Base-by-base conservation (phyloP, 2,329 filamentous ascomycete species). In the Fusarium haematococcum region DNA sequence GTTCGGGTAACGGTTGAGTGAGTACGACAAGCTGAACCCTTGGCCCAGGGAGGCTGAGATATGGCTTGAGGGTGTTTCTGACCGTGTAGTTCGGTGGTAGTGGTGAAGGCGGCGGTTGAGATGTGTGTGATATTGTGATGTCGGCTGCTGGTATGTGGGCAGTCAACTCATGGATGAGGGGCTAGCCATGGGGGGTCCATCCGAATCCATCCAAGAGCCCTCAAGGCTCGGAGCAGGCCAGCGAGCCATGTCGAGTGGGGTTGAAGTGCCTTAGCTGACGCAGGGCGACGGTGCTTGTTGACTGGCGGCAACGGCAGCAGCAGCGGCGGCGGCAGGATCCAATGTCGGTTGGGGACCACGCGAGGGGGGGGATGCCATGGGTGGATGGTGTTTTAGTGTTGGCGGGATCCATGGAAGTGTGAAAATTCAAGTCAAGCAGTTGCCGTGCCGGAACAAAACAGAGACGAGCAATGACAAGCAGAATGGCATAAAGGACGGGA, bases 131-230 rank as follows among this genome's bases (percentile, higher is more conserved):
- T 57, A 37, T 57, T 37, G 50, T 54, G 50, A 32, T 78, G 69
- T 67, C 61, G 70, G 64, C 63, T 73, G 73, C 65, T 69, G 65
- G 65, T 73, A 77, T 75, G 74, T 73, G 74, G 74, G 72, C 72
- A 76, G 67, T 77, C 59, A 77, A 77, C 68, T 77, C 75, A 77
- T 75, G 68, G 64, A 70, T 75, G 75, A 78, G 75, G 75, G 75
- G 75, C 75, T 76, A 65, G 63, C 39, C 60, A 74, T 73, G 73
- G 67, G 65, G 70, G 73, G 70, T 63, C 72, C 69, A 60, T 61
- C 57, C 39, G 58, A 67, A 64, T 58, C 63, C 69, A 45, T 56
- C 57, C 69, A 35, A 65, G 58, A 59, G 68, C 70, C 61, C 72
- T 58, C 41, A 37, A 63, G 27, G 52, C 57, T 54, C 52, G 50